A percentile compares a stretch with the other conserved stretches of the same genome.
phyloP scores from a whole-genome alignment of 306 rosid genomes.

The Gastrolobium bilobum region DNA sequence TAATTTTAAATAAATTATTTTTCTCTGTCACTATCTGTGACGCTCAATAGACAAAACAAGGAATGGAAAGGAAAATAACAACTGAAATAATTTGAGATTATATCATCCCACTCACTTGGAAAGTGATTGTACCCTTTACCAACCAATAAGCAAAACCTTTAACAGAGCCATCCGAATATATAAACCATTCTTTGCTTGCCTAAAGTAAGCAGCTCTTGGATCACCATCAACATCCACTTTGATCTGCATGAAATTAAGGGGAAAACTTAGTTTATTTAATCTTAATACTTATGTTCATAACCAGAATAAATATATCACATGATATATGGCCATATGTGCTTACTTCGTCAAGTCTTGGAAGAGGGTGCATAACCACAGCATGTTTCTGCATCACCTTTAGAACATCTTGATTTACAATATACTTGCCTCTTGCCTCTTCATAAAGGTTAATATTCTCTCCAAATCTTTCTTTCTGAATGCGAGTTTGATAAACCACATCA shows the following conservation, averaged over 20 bases:
- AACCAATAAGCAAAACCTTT: constrained; percentile 82
- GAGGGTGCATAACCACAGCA: constrained; percentile 91
- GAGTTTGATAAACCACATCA: constrained; percentile 93
- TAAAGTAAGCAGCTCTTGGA: constrained; percentile 87
- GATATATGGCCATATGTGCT: constrained; percentile 16
- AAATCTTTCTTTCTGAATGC: constrained; percentile 87
- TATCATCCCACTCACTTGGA: constrained; percentile 32
- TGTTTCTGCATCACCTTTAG: constrained; percentile 79
- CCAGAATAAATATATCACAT: neutral
- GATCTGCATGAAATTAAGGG: constrained; percentile 60
- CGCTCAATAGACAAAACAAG: neutral
- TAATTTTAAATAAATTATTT: neutral
- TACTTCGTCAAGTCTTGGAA: constrained; percentile 96
- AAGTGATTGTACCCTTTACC: constrained; percentile 58
- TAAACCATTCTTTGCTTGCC: constrained; percentile 90
- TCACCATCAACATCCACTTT: constrained; percentile 80
- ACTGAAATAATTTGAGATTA: constrained; percentile 3
- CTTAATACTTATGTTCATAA: constrained; percentile 21
- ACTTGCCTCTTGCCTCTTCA: constrained; percentile 91
- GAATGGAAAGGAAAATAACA: constrained; percentile 10
- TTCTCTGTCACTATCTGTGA: constrained; percentile 3
- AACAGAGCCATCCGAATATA: constrained; percentile 85
- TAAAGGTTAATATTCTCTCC: constrained; percentile 80
- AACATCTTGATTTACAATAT: constrained; percentile 74
- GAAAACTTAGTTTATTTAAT: constrained; percentile 24